phyloP scores from a whole-genome alignment of 1,139 yeast species.

The Meyerozyma sp. region DNA sequence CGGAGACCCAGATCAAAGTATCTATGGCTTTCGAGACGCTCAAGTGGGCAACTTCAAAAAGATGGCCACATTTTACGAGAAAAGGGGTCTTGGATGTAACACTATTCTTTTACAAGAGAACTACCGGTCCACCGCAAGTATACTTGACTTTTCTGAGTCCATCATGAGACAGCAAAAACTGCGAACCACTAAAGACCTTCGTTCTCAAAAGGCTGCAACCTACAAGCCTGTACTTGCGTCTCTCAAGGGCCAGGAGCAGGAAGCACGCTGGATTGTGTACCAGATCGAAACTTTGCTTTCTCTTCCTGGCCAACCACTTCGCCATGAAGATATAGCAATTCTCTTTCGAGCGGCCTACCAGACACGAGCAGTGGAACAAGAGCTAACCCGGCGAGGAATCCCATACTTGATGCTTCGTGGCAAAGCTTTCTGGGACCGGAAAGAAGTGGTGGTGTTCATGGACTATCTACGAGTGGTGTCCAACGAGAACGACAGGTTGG shows the following conservation, averaged over 20 bases:
- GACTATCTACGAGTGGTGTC: constrained; percentile 61
- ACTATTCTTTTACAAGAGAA: constrained; percentile 55
- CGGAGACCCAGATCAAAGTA: constrained; percentile 96
- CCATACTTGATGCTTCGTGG: constrained; percentile 72
- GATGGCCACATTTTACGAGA: constrained; percentile 46
- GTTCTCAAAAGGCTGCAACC: constrained; percentile 37
- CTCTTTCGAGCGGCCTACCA: constrained; percentile 60
- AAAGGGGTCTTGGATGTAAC: constrained; percentile 13
- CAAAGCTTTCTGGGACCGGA: constrained; percentile 71
- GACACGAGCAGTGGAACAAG: constrained; percentile 57
- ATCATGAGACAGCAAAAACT: constrained; percentile 59
- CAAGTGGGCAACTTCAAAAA: constrained; percentile 58
- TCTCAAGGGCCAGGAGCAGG: constrained; percentile 38
- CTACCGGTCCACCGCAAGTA: constrained; percentile 72
- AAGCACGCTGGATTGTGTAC: constrained; percentile 53
- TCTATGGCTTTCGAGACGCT: constrained; percentile 85
- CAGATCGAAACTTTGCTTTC: constrained; percentile 46
- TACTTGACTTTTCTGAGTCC: constrained; percentile 59
- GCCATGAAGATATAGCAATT: constrained; percentile 60
- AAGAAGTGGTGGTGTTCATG: constrained; percentile 58
- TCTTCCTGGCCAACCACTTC: constrained; percentile 31
- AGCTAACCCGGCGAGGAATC: constrained; percentile 46
- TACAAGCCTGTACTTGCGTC: constrained; percentile 45
- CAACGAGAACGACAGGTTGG: constrained; percentile 52
- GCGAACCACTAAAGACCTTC: constrained; percentile 39